phyloP scores from a whole-genome alignment of 345 rosid species.

The Cochlearia excelsa region DNA sequence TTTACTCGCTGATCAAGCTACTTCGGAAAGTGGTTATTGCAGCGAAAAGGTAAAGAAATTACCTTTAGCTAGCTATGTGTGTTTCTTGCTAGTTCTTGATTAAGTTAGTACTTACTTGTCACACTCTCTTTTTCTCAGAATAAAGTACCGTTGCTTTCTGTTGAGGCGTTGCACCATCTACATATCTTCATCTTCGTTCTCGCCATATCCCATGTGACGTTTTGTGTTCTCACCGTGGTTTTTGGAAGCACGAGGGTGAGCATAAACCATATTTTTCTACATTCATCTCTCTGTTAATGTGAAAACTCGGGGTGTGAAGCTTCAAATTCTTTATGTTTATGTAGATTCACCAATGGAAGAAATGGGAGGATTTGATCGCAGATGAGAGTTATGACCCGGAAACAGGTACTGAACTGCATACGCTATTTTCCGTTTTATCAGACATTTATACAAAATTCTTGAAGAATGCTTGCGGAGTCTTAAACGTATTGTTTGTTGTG shows the following conservation, averaged over 20 bases:
- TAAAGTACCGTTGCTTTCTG: conserved; percentile 55
- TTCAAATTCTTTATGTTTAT: conserved; percentile 13
- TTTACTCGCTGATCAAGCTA: conserved; percentile 50
- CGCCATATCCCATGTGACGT: conserved; percentile 61
- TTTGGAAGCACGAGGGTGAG: conserved; percentile 62
- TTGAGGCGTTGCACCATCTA: conserved; percentile 65
- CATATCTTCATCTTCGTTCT: conserved; percentile 72
- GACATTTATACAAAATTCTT: neutral
- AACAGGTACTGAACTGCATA: conserved; percentile 38
- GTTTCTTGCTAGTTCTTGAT: conserved; percentile 12
- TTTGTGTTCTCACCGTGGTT: conserved; percentile 54
- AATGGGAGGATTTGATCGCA: conserved; percentile 62
- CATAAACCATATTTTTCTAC: neutral
- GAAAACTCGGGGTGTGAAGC: too few species aligned
- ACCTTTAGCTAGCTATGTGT: neutral
- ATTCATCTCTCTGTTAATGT: neutral
- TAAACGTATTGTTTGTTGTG: neutral
- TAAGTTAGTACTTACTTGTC: neutral
- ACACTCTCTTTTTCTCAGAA: conserved; percentile 32
- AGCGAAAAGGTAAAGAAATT: conserved; percentile 39
- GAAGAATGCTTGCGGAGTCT: neutral
- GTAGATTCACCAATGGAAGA: conserved; percentile 82
- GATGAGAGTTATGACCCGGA: conserved; percentile 43
- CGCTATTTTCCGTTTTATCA: neutral
- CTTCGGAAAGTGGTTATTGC: conserved; percentile 51